Evolutionary conservation across 1,139 yeast species (phyloP).

Genomic region (Yamadazyma oceani): DNA sequence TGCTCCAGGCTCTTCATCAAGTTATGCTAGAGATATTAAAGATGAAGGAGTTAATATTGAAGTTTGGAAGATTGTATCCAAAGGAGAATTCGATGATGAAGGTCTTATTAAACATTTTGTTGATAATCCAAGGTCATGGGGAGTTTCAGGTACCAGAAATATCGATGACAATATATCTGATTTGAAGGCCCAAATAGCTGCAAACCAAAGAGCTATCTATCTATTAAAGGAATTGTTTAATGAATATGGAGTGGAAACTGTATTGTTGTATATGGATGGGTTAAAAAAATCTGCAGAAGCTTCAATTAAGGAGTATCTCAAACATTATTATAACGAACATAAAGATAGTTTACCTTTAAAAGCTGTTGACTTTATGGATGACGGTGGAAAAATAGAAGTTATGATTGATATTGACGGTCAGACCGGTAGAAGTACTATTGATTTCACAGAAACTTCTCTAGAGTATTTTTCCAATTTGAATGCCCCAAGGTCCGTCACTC

Average conservation of each 20-base stretch:
- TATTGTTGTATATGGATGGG: constrained; percentile 41
- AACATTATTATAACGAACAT: constrained; percentile 28
- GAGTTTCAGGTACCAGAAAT: constrained; percentile 60
- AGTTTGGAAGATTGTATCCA: constrained; percentile 53
- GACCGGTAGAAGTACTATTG: constrained; percentile 53
- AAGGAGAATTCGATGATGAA: constrained; percentile 57
- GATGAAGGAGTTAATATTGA: constrained; percentile 66
- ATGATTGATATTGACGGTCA: constrained; percentile 41
- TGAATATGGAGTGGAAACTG: constrained; percentile 34
- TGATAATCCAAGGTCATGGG: constrained; percentile 55
- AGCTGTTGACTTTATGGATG: constrained; percentile 60
- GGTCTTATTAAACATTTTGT: constrained; percentile 46
- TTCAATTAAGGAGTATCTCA: constrained; percentile 45
- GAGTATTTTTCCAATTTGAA: constrained; percentile 44
- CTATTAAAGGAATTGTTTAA: constrained; percentile 32
- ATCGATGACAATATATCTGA: constrained; percentile 43
- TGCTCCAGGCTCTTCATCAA: constrained; percentile 67
- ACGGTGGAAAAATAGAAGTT: constrained; percentile 54
- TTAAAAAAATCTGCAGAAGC: constrained; percentile 42
- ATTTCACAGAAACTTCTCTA: constrained; percentile 52
- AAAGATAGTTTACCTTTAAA: constrained; percentile 31
- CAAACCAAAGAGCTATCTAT: constrained; percentile 42
- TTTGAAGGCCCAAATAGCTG: constrained; percentile 46
- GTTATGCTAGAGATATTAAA: constrained; percentile 57
- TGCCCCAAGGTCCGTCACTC: constrained; percentile 45